These are phyloP conservation scores for Apiospora sp. DNA, from an alignment of 2,329 filamentous ascomycete species.

Conservation along the genomic window DNA sequence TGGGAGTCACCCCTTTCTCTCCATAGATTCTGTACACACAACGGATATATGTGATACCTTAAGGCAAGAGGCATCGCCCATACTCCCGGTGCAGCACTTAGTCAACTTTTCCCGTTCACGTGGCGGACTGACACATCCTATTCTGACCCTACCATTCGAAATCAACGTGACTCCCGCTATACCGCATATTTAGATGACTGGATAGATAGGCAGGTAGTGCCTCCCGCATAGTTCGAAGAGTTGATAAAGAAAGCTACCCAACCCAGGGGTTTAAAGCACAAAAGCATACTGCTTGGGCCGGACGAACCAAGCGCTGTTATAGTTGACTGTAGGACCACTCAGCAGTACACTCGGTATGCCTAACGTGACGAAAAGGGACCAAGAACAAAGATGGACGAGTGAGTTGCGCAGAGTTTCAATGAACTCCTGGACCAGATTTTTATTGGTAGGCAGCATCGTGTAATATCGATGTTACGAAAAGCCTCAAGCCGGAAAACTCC, in stretches of 20 bases:
- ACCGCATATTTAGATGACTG: too few species aligned
- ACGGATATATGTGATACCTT: neutral
- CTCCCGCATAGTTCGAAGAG: too few species aligned
- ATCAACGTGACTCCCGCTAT: too few species aligned
- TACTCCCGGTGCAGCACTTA: neutral
- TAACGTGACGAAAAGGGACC: neutral
- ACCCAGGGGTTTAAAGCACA: too few species aligned
- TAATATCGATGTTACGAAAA: neutral
- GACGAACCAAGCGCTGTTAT: neutral
- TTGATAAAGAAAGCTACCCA: too few species aligned
- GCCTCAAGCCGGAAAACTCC: neutral
- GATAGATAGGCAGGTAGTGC: too few species aligned
- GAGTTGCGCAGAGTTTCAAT: neutral
- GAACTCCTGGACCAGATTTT: neutral
- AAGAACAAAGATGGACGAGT: neutral
- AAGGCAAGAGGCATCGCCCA: too few species aligned
- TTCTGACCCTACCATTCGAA: too few species aligned
- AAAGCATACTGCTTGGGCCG: too few species aligned
- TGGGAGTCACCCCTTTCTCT: neutral
- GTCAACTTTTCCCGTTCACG: neutral
- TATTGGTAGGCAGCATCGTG: neutral
- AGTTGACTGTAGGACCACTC: neutral
- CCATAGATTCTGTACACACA: neutral
- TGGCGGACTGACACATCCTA: too few species aligned
- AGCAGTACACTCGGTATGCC: neutral